A percentile compares a stretch with the other conserved stretches of the same genome.
These are phyloP conservation scores for Aspergillus sp. DNA, from an alignment of 2,329 filamentous ascomycete species.

Conservation along the genomic window DNA sequence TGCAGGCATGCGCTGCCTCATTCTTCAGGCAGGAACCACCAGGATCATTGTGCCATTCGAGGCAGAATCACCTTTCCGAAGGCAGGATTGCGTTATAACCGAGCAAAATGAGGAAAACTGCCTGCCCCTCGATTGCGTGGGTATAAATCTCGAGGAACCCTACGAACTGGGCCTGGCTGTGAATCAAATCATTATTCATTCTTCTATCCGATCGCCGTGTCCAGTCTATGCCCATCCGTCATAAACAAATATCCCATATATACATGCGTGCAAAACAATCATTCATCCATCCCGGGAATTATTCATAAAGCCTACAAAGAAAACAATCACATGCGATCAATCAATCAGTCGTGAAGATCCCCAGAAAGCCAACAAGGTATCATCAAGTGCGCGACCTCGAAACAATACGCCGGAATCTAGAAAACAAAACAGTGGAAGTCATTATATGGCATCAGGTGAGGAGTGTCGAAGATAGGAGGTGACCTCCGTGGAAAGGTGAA, in stretches of 20 bases:
- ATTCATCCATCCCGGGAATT: slow-evolving; percentile 20
- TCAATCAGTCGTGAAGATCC: background rate
- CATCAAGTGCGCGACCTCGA: slow-evolving; percentile 5
- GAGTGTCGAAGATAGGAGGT: background rate
- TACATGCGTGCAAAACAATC: slow-evolving; percentile 10
- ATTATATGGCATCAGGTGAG: slow-evolving; percentile 13
- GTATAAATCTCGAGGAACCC: background rate
- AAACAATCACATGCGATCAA: slow-evolving; percentile 13
- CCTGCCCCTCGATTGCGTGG: background rate
- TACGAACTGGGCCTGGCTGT: background rate
- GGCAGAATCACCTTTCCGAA: background rate
- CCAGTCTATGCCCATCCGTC: slow-evolving; percentile 18
- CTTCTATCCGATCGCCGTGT: slow-evolving; percentile 15
- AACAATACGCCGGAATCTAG: slow-evolving; percentile 8
- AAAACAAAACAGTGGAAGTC: slow-evolving; percentile 5
- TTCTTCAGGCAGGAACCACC: background rate
- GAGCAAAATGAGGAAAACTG: background rate
- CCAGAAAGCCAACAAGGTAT: background rate
- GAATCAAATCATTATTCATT: background rate
- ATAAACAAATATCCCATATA: slow-evolving; percentile 14
- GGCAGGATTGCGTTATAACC: background rate
- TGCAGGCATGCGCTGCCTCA: too few species aligned
- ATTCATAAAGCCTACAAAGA: slow-evolving; percentile 10
- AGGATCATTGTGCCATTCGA: background rate
- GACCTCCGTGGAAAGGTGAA: background rate